Percentiles rank a stretch among this genome's conserved stretches.
These are phyloP conservation scores for Tubosaeta sp. DNA, from an alignment of 768 basidiomycete species.

Conservation along the genomic window DNA sequence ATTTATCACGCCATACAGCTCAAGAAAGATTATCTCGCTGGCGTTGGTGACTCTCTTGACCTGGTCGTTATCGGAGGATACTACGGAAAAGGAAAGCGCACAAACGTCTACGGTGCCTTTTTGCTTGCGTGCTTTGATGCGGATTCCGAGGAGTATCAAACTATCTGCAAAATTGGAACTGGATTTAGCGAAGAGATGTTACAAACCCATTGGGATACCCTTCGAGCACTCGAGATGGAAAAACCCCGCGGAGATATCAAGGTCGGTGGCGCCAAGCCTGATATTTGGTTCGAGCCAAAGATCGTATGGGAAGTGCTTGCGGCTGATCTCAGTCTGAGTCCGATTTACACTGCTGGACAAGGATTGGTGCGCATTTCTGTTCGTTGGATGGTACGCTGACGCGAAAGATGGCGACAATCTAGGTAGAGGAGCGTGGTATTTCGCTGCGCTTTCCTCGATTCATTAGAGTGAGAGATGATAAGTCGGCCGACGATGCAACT, in stretches of 20 bases:
- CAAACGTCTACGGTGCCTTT: conserved; percentile 97
- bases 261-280: conserved; percentile 90
- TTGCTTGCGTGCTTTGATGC: conserved; percentile 94
- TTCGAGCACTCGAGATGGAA: conserved; percentile 71
- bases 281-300: conserved; percentile 97
- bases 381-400: conserved; percentile 1
- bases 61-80: conserved; percentile 97
- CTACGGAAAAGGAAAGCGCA: conserved; percentile 96
- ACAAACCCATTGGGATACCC: conserved; percentile 70
- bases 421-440: conserved; percentile 89
- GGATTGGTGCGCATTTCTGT: conserved; percentile 59
- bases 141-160: conserved; percentile 92
- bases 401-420: background rate
- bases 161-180: conserved; percentile 98
- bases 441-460: conserved; percentile 97
- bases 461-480: conserved; percentile 89
- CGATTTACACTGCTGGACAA: conserved; percentile 92
- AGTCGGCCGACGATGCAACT: conserved; percentile 88
- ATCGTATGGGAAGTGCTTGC: conserved; percentile 98
- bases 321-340: conserved; percentile 94
- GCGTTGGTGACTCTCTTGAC: conserved; percentile 95
- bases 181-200: conserved; percentile 94
- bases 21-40: conserved; percentile 97
- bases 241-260: conserved; percentile 81
- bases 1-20: conserved; percentile 47